phyloP scores from a whole-genome alignment of 2,329 filamentous ascomycete species.

The Sclerotinia trifoliorum region DNA sequence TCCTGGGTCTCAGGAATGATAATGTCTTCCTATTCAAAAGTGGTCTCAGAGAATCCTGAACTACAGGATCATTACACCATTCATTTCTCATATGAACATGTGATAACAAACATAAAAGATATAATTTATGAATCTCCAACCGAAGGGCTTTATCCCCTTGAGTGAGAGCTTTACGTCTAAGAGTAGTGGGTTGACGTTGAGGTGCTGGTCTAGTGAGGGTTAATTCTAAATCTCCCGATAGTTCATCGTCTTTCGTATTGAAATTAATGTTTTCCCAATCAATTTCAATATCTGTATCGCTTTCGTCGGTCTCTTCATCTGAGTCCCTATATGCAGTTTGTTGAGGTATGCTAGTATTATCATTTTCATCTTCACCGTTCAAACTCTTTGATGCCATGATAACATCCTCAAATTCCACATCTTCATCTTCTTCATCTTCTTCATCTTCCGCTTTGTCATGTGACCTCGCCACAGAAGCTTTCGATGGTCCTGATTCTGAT shows the following conservation, averaged over 20 bases:
- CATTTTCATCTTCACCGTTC: neutral
- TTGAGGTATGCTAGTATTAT: conserved; percentile 30
- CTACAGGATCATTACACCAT: conserved; percentile 78
- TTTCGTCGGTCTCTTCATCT: conserved; percentile 54
- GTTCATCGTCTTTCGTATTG: conserved; percentile 37
- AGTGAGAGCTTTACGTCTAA: conserved; percentile 49
- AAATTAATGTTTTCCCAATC: conserved; percentile 63
- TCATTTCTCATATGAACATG: conserved; percentile 76
- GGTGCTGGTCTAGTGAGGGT: conserved; percentile 35
- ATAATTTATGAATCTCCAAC: conserved; percentile 79
- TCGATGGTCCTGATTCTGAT: conserved; percentile 22
- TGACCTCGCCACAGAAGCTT: conserved; percentile 19
- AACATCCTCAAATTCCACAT: conserved; percentile 39
- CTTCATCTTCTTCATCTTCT: conserved; percentile 34
- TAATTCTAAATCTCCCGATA: conserved; percentile 39
- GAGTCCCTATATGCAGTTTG: conserved; percentile 48
- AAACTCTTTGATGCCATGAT: conserved; percentile 19
- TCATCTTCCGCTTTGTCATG: conserved; percentile 32
- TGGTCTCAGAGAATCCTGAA: conserved; percentile 64
- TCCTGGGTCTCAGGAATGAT: conserved; percentile 65
- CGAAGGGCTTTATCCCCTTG: conserved; percentile 57
- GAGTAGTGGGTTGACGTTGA: conserved; percentile 23
- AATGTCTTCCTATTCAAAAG: conserved; percentile 66
- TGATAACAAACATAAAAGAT: conserved; percentile 77
- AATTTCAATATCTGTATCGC: conserved; percentile 49